Evolutionary conservation across 2,329 filamentous ascomycete species (phyloP).

Genomic region (Madurella fahalii): DNA sequence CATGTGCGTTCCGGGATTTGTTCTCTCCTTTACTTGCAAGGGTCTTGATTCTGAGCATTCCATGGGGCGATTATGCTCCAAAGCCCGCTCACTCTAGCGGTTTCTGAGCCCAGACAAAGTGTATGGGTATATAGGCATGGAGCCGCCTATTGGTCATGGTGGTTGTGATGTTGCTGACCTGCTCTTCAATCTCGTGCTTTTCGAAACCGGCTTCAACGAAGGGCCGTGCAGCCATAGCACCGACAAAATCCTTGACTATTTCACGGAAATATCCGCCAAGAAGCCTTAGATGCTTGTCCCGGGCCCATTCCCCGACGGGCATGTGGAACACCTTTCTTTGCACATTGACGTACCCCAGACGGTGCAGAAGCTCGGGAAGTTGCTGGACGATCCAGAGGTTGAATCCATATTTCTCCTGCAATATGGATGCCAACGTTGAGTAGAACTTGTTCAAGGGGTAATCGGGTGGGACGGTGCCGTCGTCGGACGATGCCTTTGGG

Average conservation of each 20-base stretch:
- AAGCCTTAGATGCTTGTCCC: slow-evolving; percentile 35
- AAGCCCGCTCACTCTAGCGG: slow-evolving; percentile 21
- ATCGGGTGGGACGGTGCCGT: slow-evolving; percentile 40
- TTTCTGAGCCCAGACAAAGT: slow-evolving; percentile 44
- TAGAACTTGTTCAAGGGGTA: slow-evolving; percentile 36
- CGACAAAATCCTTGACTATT: slow-evolving; percentile 37
- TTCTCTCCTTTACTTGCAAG: neutral
- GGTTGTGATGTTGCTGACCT: slow-evolving; percentile 30
- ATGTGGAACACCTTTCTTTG: slow-evolving; percentile 39
- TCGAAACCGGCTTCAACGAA: slow-evolving; percentile 37
- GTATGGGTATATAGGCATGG: slow-evolving; percentile 43
- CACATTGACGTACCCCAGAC: slow-evolving; percentile 42
- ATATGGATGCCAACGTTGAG: slow-evolving; percentile 20
- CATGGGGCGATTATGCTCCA: neutral
- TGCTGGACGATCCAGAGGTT: slow-evolving; percentile 29
- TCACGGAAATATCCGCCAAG: slow-evolving; percentile 41
- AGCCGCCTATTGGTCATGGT: slow-evolving; percentile 34
- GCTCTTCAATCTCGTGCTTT: slow-evolving; percentile 32
- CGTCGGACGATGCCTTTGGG: slow-evolving; percentile 39
- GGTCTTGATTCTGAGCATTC: neutral
- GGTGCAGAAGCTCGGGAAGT: slow-evolving; percentile 33
- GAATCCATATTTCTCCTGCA: slow-evolving; percentile 36
- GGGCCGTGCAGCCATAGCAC: slow-evolving; percentile 39
- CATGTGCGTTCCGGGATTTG: neutral
- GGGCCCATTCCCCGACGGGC: slow-evolving; percentile 44